Percentiles rank a stretch among this genome's conserved stretches.
These are phyloP conservation scores for Aspergillus indologenus DNA, from an alignment of 495 filamentous ascomycete species.

Conservation along the genomic window DNA sequence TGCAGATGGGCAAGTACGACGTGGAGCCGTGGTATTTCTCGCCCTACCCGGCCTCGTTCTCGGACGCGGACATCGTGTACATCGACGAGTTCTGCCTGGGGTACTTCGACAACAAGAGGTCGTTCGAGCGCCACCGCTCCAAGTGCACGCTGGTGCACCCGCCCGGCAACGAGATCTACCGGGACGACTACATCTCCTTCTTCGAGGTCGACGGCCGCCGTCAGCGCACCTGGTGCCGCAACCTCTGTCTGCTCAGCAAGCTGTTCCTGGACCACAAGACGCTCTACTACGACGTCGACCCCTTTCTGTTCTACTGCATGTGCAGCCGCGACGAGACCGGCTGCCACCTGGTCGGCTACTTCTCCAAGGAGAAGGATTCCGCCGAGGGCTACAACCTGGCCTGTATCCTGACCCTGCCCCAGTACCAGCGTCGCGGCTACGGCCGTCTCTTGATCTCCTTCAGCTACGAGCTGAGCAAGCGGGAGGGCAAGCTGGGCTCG, in stretches of 20 bases:
- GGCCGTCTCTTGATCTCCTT: slow-evolving; percentile 93
- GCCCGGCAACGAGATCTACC: slow-evolving; percentile 96
- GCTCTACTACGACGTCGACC: slow-evolving; percentile 99
- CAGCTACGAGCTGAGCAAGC: slow-evolving; percentile 94
- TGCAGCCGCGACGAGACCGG: slow-evolving; percentile 78
- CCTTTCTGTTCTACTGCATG: slow-evolving; percentile 99
- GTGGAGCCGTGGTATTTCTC: slow-evolving; percentile 99
- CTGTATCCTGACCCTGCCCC: slow-evolving; percentile 93
- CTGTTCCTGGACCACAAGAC: slow-evolving; percentile 99
- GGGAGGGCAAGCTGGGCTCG: slow-evolving; percentile 89
- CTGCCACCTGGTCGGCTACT: slow-evolving; percentile 92
- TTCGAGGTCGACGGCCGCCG: slow-evolving; percentile 95
- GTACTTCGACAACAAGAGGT: slow-evolving; percentile 77
- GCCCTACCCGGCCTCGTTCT: slow-evolving; percentile 86
- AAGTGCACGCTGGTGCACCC: slow-evolving; percentile 94
- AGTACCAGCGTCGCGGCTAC: slow-evolving; percentile 92
- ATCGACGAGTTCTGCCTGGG: slow-evolving; percentile 97
- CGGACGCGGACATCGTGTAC: slow-evolving; percentile 82
- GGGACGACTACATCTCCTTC: slow-evolving; percentile 90
- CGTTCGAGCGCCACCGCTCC: slow-evolving; percentile 76
- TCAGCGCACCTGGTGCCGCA: slow-evolving; percentile 96
- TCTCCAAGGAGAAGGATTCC: slow-evolving; percentile 96
- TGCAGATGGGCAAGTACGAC: slow-evolving; percentile 91
- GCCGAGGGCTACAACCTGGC: slow-evolving; percentile 96
- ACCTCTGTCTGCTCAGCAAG: slow-evolving; percentile 89